Base-by-base conservation (phyloP, 352 stramenopile species). In the Phytophthora lateralis region DNA sequence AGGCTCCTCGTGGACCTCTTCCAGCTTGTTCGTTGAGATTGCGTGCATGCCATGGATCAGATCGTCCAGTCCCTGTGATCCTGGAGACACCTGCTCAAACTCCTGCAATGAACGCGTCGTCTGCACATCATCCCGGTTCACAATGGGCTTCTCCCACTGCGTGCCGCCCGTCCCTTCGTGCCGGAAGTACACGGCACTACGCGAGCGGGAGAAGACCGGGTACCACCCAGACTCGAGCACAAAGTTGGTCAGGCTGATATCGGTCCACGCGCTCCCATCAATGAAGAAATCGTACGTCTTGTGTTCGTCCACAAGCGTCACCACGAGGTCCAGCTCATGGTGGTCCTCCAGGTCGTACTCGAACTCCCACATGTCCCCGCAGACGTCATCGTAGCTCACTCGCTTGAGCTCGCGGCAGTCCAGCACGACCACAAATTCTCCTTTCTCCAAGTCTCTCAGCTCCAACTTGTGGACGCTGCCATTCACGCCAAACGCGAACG, bases 241-340 rank as follows among this genome's bases (percentile, higher is more conserved):
- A 69, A 92, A 95, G 20, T 93, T 84, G 10, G 87, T 95, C 69
- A 89, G 63, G 27, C 80, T 75, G 38, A 95, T 86, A 29, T 91
- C 82, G 18, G 38, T 68, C 85, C 84, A 95, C 4, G 74, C 62
- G 37, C 73, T 89, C 0, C 85, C 85, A 52, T 95, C 81, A 55
- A 95, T 87, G 51, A 88, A 79, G 38, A 93, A 80, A 27, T 88
- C 85, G 64, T 91, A 94, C 27, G 60, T 75, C 55, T 91, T 90
- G 43, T 73, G 58, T 6, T 89, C 76, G 24, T 78, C 75, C 49
- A 88, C 74, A 2, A 91, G 76, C 21, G 82, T 84, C 35, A 94
- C 85, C 2, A 80, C 63, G 9, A 94, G 44, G 27, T 78, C 71
- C 26, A 93, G 60, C 52, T 83, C 76, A 58, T 95, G 87, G 38